Base-by-base conservation (phyloP, 2,329 filamentous ascomycete genomes). In the Dactylellina cionopaga region DNA sequence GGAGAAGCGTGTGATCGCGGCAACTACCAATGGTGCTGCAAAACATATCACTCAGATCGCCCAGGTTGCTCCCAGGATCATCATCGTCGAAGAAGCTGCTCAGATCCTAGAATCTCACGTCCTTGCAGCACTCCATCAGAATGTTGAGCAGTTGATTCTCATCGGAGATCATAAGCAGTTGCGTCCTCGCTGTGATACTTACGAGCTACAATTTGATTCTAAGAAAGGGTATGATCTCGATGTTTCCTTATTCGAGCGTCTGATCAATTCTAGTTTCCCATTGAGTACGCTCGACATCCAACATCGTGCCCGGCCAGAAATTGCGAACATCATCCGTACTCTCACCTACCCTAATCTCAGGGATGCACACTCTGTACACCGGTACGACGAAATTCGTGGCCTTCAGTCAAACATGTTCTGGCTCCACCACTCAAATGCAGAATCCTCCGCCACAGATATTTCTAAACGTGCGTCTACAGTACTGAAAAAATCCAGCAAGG, bases 121-220 rank as follows among this genome's bases (percentile, higher is more conserved):
- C 1, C 78, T 92, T 0, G 85, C 89, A 0, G 85, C 89, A 0
- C 76, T 92, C 63, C 81, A 82, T 0, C 78, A 83, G 0, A 79
- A 83, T 0, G 85, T 85, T 0, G 84, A 89, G 69, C 88, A 92
- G 37, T 77, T 91, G 0, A 84, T 92, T 0, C 78, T 91, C 1
- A 92, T 92, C 9, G 90, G 90, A 0, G 90, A 92, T 59, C 89
- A 92, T 77, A 85, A 89, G 62, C 90, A 92, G 74, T 83, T 92
- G 0, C 85, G 89, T 0, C 90, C 90, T 0, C 90, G 91, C 75
- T 82, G 86, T 59, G 85, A 84, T 33, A 88, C 85, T 56, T 90
- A 87, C 74, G 79, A 78, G 0, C 78, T 92, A 0, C 86, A 83
- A 0, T 83, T 89, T 0, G 89, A 91, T 74, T 85, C 86, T 19